These are phyloP conservation scores for Oryza meyeriana DNA, from an alignment of 176 grass and related monocot species.

Conservation along the genomic window DNA sequence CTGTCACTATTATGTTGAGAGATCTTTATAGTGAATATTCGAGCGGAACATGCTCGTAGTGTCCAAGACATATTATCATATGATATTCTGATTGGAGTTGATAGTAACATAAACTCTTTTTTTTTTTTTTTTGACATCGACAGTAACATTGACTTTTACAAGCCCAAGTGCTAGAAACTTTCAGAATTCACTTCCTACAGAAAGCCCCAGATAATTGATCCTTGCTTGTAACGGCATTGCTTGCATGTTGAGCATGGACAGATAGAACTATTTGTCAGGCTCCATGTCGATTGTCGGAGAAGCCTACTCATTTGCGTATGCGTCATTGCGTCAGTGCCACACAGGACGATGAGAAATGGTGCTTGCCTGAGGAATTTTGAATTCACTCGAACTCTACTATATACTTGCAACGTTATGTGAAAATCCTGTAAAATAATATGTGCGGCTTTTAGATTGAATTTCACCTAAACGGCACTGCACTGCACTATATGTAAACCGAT, in stretches of 20 bases:
- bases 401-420: too few relatives aligned
- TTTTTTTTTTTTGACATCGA: not conserved
- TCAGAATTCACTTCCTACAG: not conserved
- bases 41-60: not conserved
- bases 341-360: too few relatives aligned
- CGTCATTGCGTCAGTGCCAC: too few relatives aligned
- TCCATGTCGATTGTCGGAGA: not conserved
- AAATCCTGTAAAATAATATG: too few relatives aligned
- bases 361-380: too few relatives aligned
- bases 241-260: not conserved
- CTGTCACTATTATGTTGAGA: not conserved
- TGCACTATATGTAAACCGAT: not conserved
- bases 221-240: not conserved
- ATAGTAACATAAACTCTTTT: not conserved
- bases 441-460: not conserved
- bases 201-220: too few relatives aligned
- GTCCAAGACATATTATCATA: not conserved
- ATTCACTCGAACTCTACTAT: too few relatives aligned
- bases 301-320: too few relatives aligned
- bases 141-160: not conserved
- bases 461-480: not conserved
- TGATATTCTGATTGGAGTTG: not conserved
- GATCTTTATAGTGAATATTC: not conserved
- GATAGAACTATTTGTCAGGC: not conserved
- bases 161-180: not conserved